These are phyloP conservation scores for Triticum monococcum DNA, from an alignment of 176 grass and related monocot species.

Conservation along the genomic window DNA sequence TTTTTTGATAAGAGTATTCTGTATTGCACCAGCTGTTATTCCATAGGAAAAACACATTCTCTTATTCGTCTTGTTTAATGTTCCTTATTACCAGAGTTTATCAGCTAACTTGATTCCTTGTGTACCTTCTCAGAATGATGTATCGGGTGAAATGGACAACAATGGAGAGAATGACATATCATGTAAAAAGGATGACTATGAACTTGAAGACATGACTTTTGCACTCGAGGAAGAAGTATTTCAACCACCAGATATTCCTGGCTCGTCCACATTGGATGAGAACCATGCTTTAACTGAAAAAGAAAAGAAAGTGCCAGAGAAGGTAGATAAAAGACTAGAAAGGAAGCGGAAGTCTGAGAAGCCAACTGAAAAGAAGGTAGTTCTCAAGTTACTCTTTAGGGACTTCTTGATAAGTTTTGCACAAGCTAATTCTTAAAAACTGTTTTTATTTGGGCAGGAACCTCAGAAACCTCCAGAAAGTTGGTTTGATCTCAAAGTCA, in stretches of 20 bases:
- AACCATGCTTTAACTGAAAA: slow-evolving; percentile 21
- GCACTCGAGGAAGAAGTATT: slow-evolving; percentile 77
- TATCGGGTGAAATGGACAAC: slow-evolving; percentile 32
- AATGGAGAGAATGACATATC: slow-evolving; percentile 27
- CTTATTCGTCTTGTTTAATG: slow-evolving; percentile 11
- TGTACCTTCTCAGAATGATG: slow-evolving; percentile 60
- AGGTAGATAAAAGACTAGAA: slow-evolving; percentile 57
- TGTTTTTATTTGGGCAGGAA: slow-evolving; percentile 52
- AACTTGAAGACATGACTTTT: slow-evolving; percentile 89
- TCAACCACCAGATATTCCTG: slow-evolving; percentile 41
- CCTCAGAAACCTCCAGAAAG: slow-evolving; percentile 94
- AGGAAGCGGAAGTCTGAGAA: slow-evolving; percentile 79
- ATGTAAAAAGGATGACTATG: slow-evolving; percentile 51
- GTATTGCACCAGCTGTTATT: slow-evolving; percentile 12
- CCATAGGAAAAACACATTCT: neutral
- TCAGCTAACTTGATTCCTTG: neutral
- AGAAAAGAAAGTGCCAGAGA: slow-evolving; percentile 44
- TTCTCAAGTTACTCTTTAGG: slow-evolving; percentile 15
- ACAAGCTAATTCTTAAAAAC: slow-evolving; percentile 9
- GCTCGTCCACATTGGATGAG: slow-evolving; percentile 42
- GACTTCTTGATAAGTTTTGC: slow-evolving; percentile 10
- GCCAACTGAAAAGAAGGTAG: slow-evolving; percentile 81
- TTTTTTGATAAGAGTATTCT: neutral
- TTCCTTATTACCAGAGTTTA: neutral
- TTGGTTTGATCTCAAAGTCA: slow-evolving; percentile 99